A percentile compares a stretch with the other conserved stretches of the same genome.
phyloP scores from a whole-genome alignment of 2,329 filamentous ascomycete species.

The Trichoderma aggressivum region DNA sequence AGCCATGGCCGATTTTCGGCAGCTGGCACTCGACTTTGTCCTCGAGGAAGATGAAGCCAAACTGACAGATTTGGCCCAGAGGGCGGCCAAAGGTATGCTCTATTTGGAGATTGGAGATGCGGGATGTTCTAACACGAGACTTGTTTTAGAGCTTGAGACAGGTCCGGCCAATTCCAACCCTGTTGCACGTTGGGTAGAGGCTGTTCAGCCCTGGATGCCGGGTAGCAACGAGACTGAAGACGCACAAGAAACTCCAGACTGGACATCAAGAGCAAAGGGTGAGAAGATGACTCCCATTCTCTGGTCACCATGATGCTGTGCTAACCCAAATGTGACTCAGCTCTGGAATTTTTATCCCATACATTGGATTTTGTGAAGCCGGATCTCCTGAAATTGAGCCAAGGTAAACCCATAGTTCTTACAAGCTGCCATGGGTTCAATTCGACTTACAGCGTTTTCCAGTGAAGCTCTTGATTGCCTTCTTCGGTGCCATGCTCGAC shows the following conservation, averaged over 20 bases:
- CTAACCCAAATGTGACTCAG: constrained; percentile 30
- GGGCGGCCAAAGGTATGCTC: constrained; percentile 43
- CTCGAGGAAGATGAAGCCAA: constrained; percentile 47
- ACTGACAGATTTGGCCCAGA: constrained; percentile 40
- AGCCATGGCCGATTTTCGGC: constrained; percentile 49
- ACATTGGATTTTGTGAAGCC: constrained; percentile 49
- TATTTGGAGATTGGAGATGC: neutral
- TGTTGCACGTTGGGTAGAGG: constrained; percentile 54
- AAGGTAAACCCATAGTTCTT: constrained; percentile 36
- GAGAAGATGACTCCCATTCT: neutral
- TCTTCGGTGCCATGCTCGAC: constrained; percentile 58
- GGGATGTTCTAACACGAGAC: neutral
- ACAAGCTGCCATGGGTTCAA: neutral
- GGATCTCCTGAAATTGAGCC: constrained; percentile 47
- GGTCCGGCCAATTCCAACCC: constrained; percentile 43
- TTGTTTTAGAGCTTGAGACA: constrained; percentile 42
- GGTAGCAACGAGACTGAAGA: constrained; percentile 39
- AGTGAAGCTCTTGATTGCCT: constrained; percentile 48
- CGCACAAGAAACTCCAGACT: constrained; percentile 44
- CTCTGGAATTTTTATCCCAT: constrained; percentile 54
- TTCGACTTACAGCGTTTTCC: neutral
- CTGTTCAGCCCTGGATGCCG: constrained; percentile 54
- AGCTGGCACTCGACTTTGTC: constrained; percentile 53
- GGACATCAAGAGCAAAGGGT: constrained; percentile 54
- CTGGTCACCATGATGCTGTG: neutral